A percentile compares a stretch with the other conserved stretches of the same genome.
Evolutionary conservation across 2,329 filamentous ascomycete genomes (phyloP).

Genomic region (Cryphonectria nitschkei): DNA sequence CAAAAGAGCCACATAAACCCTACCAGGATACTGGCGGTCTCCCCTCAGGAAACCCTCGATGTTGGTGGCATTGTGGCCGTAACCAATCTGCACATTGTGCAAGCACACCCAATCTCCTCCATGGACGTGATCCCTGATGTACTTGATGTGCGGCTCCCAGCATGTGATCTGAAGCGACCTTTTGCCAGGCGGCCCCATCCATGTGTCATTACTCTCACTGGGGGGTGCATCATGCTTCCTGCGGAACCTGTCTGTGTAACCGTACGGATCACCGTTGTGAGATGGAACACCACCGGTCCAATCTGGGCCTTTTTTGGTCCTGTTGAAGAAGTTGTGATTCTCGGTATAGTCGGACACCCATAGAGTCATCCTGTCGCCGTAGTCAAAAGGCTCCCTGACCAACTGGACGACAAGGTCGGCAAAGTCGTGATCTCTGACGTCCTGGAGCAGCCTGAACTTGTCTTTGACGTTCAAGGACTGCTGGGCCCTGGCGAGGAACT

Average conservation of each 20-base stretch:
- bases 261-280: conserved; percentile 57
- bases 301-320: conserved; percentile 38
- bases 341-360: conserved; percentile 85
- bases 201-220: conserved; percentile 43
- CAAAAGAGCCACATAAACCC: conserved; percentile 62
- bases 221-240: conserved; percentile 32
- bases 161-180: conserved; percentile 72
- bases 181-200: conserved; percentile 76
- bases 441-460: conserved; percentile 68
- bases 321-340: conserved; percentile 66
- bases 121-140: conserved; percentile 58
- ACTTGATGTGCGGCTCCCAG: conserved; percentile 68
- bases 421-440: conserved; percentile 60
- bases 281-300: conserved; percentile 36
- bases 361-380: conserved; percentile 57
- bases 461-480: conserved; percentile 50
- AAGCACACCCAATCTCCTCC: conserved; percentile 67
- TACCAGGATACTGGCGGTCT: conserved; percentile 55
- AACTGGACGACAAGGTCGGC: conserved; percentile 75
- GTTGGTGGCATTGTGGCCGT: conserved; percentile 51
- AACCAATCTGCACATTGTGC: conserved; percentile 73
- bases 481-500: conserved; percentile 46
- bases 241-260: conserved; percentile 49
- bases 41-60: conserved; percentile 75
- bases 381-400: conserved; percentile 53